A percentile compares a stretch with the other conserved stretches of the same genome.
Evolutionary conservation across 805 yeast genomes (phyloP).

Genomic region (Myxozyma mucilagina): DNA sequence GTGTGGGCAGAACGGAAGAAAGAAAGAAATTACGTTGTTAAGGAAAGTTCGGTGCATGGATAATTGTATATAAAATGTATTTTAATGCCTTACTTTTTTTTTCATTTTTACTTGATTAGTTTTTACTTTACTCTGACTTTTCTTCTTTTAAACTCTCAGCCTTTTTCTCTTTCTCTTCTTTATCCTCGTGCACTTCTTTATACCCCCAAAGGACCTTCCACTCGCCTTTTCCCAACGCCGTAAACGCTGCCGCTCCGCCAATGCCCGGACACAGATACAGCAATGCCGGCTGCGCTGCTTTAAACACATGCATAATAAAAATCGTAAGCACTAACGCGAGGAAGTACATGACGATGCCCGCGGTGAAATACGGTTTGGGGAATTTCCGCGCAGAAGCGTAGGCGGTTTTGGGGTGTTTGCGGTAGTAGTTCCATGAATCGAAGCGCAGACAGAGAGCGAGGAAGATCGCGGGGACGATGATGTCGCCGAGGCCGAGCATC

Average conservation of each 20-base stretch:
- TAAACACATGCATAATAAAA: slow-evolving; percentile 43
- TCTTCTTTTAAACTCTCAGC: background rate
- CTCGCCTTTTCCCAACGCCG: slow-evolving; percentile 16
- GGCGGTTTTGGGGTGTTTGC: slow-evolving; percentile 34
- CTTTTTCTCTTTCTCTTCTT: slow-evolving; percentile 35
- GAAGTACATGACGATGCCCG: slow-evolving; percentile 51
- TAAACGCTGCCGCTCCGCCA: slow-evolving; percentile 23
- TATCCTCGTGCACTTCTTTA: slow-evolving; percentile 22
- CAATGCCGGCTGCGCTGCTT: slow-evolving; percentile 66
- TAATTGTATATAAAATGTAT: background rate
- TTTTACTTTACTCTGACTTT: background rate
- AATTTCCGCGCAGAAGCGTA: slow-evolving; percentile 38
- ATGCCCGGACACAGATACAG: slow-evolving; percentile 58
- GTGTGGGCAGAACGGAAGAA: background rate
- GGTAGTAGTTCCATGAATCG: slow-evolving; percentile 50
- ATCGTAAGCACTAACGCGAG: slow-evolving; percentile 51
- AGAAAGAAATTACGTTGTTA: background rate
- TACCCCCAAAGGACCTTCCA: slow-evolving; percentile 21
- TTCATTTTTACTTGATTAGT: background rate
- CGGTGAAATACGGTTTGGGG: slow-evolving; percentile 50
- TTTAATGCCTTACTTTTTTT: background rate
- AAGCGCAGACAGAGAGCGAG: slow-evolving; percentile 55
- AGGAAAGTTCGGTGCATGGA: background rate
- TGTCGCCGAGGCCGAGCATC: slow-evolving; percentile 65
- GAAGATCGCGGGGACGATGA: slow-evolving; percentile 60